A percentile compares a stretch with the other conserved stretches of the same genome.
These are phyloP conservation scores for Cornus controversa DNA, from an alignment of 148 eudicot species.

Conservation along the genomic window DNA sequence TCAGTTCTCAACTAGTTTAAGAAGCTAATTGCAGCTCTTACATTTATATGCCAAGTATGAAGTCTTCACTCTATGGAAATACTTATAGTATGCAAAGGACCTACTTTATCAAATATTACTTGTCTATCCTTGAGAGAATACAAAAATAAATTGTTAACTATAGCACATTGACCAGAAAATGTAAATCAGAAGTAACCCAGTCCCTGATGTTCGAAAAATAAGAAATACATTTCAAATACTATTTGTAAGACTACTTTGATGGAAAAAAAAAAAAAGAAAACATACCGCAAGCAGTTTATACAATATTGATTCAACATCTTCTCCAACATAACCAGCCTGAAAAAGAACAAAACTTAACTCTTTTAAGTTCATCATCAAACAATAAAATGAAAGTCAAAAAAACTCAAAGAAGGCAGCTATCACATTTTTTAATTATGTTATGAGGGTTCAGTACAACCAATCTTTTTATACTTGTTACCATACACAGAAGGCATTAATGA, in stretches of 20 bases:
- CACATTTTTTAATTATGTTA: conserved; percentile 1
- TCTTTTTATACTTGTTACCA: background rate
- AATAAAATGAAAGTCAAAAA: background rate
- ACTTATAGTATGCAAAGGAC: no score
- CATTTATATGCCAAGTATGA: no score
- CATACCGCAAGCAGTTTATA: conserved; percentile 76
- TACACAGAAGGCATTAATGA: background rate
- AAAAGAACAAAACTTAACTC: conserved; percentile 21
- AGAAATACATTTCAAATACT: background rate
- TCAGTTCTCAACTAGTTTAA: no score
- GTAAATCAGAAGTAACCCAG: no score
- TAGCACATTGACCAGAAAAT: no score
- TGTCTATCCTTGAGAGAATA: no score
- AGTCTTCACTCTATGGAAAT: no score
- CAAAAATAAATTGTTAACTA: no score
- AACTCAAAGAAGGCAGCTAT: background rate
- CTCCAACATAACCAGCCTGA: conserved; percentile 98
- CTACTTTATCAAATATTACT: no score
- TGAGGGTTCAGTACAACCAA: background rate
- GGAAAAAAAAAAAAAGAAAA: conserved; percentile 8
- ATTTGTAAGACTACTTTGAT: background rate
- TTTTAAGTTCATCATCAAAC: background rate
- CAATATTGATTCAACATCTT: conserved; percentile 93
- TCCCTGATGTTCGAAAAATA: no score
- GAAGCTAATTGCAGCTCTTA: no score